Evolutionary conservation across 305 asterid species (phyloP), one percentile per base, ranked within the genome.

Genomic region (Euphrasia arctica): DNA sequence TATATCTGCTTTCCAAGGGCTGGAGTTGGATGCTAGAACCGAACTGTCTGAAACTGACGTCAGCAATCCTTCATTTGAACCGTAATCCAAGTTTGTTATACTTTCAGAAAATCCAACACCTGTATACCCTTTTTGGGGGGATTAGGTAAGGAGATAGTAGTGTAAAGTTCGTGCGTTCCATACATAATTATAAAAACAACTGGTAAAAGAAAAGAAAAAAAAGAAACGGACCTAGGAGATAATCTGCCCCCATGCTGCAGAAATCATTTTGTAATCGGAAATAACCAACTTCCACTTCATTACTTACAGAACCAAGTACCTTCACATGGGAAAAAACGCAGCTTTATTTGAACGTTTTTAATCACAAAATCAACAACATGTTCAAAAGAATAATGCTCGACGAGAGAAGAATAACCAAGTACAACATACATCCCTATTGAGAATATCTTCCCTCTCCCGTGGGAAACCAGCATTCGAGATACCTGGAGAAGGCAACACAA

Each of bases 51-150:
- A 76, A 60, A 75, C 78, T 65, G 85, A 72, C 54, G 77, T 79
- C 50, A 69, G 87, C 71, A 82, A 74, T 70, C 77, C 81, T 68
- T 72, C 82, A 39, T 39, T 39, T 39, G 43, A 39, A 39, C 43
- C 11, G 43, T 39, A 39, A 39, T 39, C 43, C 43, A 39, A 9
- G 43, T 39, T 39, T 39, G 43, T 39, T 45, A 82, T 80, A 70
- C 83, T 82, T 71, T 87, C 91, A 67, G 79, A 72, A 78, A 80
- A 82, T 72, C 82, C 94, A 70, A 81, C 78, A 80, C 88, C 95
- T 85, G 84, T 51, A 78, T 34, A 15, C 43, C 43, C 43, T 39
- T 39, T 39, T 39, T 7, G 22, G 8, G 2, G 43, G 43, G 43
- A 39, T 39, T 8, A 39, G 43, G 43, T 39, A 39, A 8, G 11